Percentiles rank a stretch among this genome's conserved stretches.
phyloP scores from a whole-genome alignment of 345 rosid genomes.

The Nasturtium officinale region DNA sequence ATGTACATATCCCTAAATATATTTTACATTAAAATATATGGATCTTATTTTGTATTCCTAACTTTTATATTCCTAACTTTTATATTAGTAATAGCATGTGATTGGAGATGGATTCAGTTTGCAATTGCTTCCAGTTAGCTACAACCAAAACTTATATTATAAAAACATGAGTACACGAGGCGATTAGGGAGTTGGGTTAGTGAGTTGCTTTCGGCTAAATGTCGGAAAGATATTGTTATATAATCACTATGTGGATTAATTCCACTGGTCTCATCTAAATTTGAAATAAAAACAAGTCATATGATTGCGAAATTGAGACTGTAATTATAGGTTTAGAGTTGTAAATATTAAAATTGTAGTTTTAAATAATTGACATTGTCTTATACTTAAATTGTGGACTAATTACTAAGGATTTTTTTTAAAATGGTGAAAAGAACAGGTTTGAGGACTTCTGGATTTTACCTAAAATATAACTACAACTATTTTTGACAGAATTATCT shows the following conservation, averaged over 20 bases:
- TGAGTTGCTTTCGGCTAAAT: conserved; percentile 33
- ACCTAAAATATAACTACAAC: background rate
- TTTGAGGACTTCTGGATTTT: background rate
- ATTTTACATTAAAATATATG: background rate
- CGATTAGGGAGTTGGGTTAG: conserved; percentile 21
- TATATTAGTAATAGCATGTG: background rate
- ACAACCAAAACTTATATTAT: conserved; percentile 29
- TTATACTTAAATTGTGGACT: background rate
- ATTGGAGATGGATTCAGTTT: background rate
- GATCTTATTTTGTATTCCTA: background rate
- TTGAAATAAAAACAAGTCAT: background rate
- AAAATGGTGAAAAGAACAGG: background rate
- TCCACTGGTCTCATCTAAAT: background rate
- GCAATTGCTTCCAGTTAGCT: conserved; percentile 23
- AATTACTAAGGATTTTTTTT: background rate
- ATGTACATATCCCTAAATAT: background rate
- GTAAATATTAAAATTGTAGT: background rate
- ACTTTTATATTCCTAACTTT: background rate
- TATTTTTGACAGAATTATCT: background rate
- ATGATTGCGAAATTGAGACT: conserved; percentile 14
- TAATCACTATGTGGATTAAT: conserved; percentile 5
- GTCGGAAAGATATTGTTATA: conserved; percentile 18
- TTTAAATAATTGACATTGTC: background rate
- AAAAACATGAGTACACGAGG: conserved; percentile 13
- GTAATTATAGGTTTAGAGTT: background rate